phyloP scores from a whole-genome alignment of 305 asterid genomes.

The Withania somnifera region DNA sequence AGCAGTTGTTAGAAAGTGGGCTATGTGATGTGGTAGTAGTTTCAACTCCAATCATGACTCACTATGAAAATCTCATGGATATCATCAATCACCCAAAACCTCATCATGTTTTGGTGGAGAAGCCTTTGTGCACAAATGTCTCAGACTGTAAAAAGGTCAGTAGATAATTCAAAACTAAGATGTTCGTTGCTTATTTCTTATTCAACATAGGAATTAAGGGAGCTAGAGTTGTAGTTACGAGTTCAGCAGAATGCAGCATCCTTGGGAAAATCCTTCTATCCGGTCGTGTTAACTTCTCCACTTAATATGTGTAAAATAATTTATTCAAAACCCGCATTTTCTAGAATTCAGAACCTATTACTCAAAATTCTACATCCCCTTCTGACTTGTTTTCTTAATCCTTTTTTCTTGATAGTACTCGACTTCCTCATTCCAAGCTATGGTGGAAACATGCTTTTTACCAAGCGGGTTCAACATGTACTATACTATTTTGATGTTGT shows the following conservation, averaged over 20 bases:
- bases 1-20: constrained; percentile 62
- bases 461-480: too few species aligned
- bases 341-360: too few species aligned
- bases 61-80: constrained; percentile 78
- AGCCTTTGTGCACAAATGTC: constrained; percentile 88
- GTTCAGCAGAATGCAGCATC: not conserved
- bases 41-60: constrained; percentile 93
- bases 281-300: not conserved
- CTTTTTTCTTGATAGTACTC: too few species aligned
- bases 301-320: not conserved
- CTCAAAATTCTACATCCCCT: too few species aligned
- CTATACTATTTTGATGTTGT: too few species aligned
- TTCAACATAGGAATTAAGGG: too few species aligned
- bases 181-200: too few species aligned
- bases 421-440: too few species aligned
- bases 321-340: not conserved
- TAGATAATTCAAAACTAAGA: not conserved
- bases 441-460: too few species aligned
- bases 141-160: constrained; percentile 67
- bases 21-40: constrained; percentile 72
- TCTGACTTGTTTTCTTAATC: not conserved
- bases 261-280: not conserved
- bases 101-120: constrained; percentile 90
- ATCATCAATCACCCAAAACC: constrained; percentile 54
- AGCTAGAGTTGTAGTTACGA: not conserved